Percentiles rank a stretch among this genome's conserved stretches.
Conservation (phyloP, 2,329 filamentous ascomycete species). For the Ascocoryne sarcoides region DNA sequence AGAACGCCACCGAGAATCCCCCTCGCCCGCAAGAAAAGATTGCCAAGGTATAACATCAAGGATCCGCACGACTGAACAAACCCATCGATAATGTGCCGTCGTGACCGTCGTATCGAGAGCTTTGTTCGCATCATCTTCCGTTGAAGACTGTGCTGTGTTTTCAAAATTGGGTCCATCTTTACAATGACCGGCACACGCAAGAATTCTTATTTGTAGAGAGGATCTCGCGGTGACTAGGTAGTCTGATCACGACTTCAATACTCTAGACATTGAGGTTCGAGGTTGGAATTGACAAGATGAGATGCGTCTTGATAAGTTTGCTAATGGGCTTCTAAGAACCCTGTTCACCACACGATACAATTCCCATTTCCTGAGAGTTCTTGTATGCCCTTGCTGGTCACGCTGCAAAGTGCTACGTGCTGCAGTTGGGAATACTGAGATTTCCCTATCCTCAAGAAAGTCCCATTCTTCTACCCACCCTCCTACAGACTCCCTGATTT, state of each 20-base stretch:
- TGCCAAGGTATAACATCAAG: not conserved
- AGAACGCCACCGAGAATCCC: slow-evolving; percentile 12
- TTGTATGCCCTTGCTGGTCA: not conserved
- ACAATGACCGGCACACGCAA: not conserved
- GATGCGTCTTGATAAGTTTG: no score
- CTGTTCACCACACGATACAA: not conserved
- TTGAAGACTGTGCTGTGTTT: not conserved
- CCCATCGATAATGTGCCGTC: not conserved
- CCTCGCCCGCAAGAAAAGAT: slow-evolving; percentile 4
- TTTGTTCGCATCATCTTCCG: not conserved
- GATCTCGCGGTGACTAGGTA: no score
- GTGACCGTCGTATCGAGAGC: not conserved
- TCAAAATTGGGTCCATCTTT: not conserved
- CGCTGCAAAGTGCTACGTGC: not conserved
- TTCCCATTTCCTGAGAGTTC: not conserved
- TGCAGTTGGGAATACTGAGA: not conserved
- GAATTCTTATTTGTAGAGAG: not conserved
- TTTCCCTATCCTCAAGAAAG: not conserved
- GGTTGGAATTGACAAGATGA: no score
- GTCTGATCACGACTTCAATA: no score
- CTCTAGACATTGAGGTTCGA: no score
- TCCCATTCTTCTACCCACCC: not conserved
- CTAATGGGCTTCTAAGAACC: not conserved
- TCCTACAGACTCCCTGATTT: slow-evolving; percentile 8
- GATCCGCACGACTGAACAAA: slow-evolving; percentile 1